Conservation (phyloP, 2,329 filamentous ascomycete species). For the Fusarium redolens region DNA sequence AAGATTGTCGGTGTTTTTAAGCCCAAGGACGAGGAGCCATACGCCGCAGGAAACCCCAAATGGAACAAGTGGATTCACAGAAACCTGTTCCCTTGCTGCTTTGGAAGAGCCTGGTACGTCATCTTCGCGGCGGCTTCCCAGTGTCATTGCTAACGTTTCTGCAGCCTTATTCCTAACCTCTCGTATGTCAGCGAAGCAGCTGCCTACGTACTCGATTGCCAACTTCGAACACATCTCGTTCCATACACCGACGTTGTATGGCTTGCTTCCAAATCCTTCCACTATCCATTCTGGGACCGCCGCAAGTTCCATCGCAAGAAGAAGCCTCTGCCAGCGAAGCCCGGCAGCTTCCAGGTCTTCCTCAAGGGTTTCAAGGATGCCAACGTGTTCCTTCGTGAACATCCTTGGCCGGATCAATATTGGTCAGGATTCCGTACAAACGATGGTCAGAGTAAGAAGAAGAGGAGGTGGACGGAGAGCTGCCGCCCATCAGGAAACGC, state of each 20-base stretch:
- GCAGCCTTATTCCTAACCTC: constrained; percentile 89
- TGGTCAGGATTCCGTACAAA: constrained; percentile 75
- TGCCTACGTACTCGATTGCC: constrained; percentile 92
- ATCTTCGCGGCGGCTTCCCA: background rate
- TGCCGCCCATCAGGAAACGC: constrained; percentile 72
- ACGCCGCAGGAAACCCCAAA: constrained; percentile 95
- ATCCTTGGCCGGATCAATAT: constrained; percentile 96
- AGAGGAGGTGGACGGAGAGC: constrained; percentile 77
- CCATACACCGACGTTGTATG: constrained; percentile 97
- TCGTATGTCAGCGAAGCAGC: constrained; percentile 98
- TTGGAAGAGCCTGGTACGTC: constrained; percentile 84
- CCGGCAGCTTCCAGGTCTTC: constrained; percentile 97
- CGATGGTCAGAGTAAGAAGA: constrained; percentile 73
- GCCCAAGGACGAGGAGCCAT: constrained; percentile 98
- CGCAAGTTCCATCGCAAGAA: constrained; percentile 88
- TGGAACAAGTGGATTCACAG: constrained; percentile 99
- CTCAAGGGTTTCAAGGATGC: constrained; percentile 97
- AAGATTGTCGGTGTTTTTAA: constrained; percentile 99
- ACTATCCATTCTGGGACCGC: constrained; percentile 97
- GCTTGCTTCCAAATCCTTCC: constrained; percentile 95
- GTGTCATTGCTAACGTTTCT: constrained; percentile 23
- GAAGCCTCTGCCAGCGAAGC: constrained; percentile 87
- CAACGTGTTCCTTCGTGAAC: constrained; percentile 91
- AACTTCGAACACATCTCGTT: constrained; percentile 90
- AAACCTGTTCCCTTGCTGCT: constrained; percentile 97